Percentiles rank a stretch among this genome's conserved stretches.
Evolutionary conservation across 192 early-diverging fungal genomes (phyloP).

Genomic region (Rhizophagus sp.): DNA sequence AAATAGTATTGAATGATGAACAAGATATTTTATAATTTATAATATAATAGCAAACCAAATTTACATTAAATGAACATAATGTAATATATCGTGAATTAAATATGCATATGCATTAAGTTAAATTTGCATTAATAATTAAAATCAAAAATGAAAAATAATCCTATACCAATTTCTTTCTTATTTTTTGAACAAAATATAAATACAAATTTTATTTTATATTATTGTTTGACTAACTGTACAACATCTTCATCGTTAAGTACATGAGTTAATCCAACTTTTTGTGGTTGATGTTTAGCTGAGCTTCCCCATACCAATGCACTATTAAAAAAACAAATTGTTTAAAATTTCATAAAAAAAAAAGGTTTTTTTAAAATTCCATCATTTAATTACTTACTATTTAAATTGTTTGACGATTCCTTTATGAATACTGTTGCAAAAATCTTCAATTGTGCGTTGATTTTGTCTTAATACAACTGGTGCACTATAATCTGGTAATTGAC

Average conservation of each 20-base stretch:
- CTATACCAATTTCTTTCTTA: too few relatives aligned
- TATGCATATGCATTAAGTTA: too few relatives aligned
- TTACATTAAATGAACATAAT: not conserved
- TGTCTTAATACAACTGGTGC: constrained; percentile 88
- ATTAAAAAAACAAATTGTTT: not conserved
- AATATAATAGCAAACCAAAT: too few relatives aligned
- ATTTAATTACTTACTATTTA: constrained; percentile 42
- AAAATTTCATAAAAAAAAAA: not conserved
- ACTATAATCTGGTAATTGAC: constrained; percentile 91
- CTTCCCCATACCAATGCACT: constrained; percentile 93
- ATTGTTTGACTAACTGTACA: constrained; percentile 80
- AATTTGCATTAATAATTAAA: too few relatives aligned
- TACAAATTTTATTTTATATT: not conserved
- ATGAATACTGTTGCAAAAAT: constrained; percentile 95
- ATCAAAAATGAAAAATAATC: too few relatives aligned
- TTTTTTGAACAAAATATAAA: not conserved
- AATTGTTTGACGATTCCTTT: constrained; percentile 92
- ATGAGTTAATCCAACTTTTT: constrained; percentile 97
- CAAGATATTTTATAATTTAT: not conserved
- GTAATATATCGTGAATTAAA: not conserved
- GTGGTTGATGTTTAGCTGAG: constrained; percentile 95
- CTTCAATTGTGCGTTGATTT: constrained; percentile 70
- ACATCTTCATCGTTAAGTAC: constrained; percentile 93
- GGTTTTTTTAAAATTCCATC: constrained; percentile 61
- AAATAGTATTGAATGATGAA: not conserved